Conservation (phyloP, 768 basidiomycete species). For the Boletus sp. region DNA sequence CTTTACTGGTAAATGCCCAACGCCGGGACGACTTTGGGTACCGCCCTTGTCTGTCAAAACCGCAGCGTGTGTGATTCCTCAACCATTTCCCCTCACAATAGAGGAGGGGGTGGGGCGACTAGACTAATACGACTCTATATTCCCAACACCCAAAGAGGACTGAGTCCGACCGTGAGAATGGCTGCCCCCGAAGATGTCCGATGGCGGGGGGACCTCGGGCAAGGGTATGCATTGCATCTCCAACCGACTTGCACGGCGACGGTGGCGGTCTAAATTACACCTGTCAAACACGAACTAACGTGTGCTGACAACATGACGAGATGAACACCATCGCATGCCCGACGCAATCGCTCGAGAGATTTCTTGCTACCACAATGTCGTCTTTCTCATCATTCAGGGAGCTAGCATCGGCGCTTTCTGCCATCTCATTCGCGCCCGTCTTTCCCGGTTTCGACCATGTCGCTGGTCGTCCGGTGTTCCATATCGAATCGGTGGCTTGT, state of each 20-base stretch:
- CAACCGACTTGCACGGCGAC: neutral
- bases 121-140: neutral
- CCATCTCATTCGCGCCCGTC: neutral
- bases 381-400: neutral
- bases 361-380: neutral
- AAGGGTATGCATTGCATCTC: neutral
- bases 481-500: neutral
- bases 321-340: neutral
- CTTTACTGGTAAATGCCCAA: constrained; percentile 5
- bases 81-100: neutral
- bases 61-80: neutral
- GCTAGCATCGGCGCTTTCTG: neutral
- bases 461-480: neutral
- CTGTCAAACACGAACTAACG: constrained; percentile 2
- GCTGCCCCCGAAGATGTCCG: neutral
- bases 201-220: neutral
- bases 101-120: neutral
- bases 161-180: neutral
- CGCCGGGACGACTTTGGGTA: neutral
- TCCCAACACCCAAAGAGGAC: neutral
- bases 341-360: neutral
- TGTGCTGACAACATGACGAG: constrained; percentile 9
- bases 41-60: neutral
- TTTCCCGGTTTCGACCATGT: constrained; percentile 6
- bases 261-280: constrained; percentile 6